Conservation (phyloP, 129 eudicot species). For the Smallanthus sonchifolius region DNA sequence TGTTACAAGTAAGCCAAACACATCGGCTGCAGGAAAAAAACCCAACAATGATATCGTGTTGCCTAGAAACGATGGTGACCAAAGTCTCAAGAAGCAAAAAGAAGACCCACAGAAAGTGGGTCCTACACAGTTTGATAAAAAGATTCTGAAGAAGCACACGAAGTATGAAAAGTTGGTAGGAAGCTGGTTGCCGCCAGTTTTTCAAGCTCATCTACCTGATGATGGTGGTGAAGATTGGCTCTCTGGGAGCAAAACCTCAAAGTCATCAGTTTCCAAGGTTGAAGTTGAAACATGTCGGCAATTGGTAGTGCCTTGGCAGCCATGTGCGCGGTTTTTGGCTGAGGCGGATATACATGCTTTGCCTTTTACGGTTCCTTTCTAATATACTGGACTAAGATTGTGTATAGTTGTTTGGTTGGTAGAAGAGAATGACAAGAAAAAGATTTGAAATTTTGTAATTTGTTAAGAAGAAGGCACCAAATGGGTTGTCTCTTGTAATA, state of each 20-base stretch:
- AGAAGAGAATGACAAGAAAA: background rate
- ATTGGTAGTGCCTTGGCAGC: conserved; percentile 31
- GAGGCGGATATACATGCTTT: conserved; percentile 62
- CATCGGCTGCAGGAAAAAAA: background rate
- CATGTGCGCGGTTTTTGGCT: conserved; percentile 43
- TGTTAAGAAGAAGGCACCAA: conserved; percentile 11
- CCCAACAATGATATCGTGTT: background rate
- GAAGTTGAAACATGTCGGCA: conserved; percentile 19
- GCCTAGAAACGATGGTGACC: background rate
- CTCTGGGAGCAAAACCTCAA: conserved; percentile 12
- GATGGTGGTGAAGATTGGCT: conserved; percentile 62
- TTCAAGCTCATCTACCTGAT: conserved; percentile 4
- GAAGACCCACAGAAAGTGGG: background rate
- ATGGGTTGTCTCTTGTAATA: background rate
- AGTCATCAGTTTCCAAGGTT: background rate
- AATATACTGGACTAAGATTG: conserved; percentile 4
- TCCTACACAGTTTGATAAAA: conserved; percentile 20
- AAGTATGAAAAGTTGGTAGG: conserved; percentile 35
- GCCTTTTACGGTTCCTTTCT: conserved; percentile 71
- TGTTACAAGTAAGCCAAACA: background rate
- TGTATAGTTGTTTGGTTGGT: conserved; percentile 19
- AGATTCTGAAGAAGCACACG: conserved; percentile 13
- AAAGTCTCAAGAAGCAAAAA: background rate
- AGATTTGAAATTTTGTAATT: conserved; percentile 22
- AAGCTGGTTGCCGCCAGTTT: conserved; percentile 33